Evolutionary conservation across 1,139 yeast species (phyloP).

Genomic region (Debaryomyces subglobosus): DNA sequence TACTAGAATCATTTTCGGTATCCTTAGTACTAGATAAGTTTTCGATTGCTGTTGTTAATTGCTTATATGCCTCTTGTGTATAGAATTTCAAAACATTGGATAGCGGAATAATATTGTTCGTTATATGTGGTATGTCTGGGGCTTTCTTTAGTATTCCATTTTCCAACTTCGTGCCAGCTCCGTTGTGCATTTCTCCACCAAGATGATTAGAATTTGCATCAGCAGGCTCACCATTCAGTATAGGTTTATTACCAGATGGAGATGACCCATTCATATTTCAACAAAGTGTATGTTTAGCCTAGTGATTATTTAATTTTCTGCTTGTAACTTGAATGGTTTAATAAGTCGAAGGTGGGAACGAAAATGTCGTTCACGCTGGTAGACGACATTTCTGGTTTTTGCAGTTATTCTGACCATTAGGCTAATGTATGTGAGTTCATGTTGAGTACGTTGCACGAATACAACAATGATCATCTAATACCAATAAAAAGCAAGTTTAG

Average conservation of each 20-base stretch:
- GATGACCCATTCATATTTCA: slow-evolving; percentile 8
- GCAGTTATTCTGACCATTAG: slow-evolving; percentile 1
- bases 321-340: background rate
- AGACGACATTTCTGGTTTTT: slow-evolving; percentile 6
- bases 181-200: background rate
- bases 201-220: slow-evolving; percentile 5
- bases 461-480: background rate
- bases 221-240: background rate
- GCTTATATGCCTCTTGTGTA: slow-evolving; percentile 66
- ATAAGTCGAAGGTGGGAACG: background rate
- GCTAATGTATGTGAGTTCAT: slow-evolving; percentile 1
- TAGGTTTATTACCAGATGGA: slow-evolving; percentile 3
- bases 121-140: slow-evolving; percentile 72
- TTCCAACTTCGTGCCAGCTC: slow-evolving; percentile 5
- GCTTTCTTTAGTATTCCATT: slow-evolving; percentile 6
- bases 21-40: slow-evolving; percentile 47
- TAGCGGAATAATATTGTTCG: slow-evolving; percentile 69
- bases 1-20: slow-evolving; percentile 55
- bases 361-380: slow-evolving; percentile 2
- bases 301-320: background rate
- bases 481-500: background rate
- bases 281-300: slow-evolving; percentile 1
- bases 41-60: slow-evolving; percentile 63
- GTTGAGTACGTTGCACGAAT: background rate
- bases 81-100: slow-evolving; percentile 60